phyloP scores from a whole-genome alignment of 164 flowering plant species.

The Piper longum region DNA sequence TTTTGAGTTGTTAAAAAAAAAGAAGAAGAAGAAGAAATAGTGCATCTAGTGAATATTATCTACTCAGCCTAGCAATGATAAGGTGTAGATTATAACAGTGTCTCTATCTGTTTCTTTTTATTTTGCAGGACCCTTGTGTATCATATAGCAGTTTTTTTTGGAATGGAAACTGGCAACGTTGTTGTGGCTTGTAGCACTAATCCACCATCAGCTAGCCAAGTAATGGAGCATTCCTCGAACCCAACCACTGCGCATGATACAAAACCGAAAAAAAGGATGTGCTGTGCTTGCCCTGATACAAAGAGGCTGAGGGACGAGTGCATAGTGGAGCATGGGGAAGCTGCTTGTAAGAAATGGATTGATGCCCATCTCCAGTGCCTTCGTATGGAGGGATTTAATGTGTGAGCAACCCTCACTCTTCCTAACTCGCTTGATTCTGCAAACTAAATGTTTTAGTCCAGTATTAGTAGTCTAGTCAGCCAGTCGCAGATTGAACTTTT shows the following conservation, averaged over 20 bases:
- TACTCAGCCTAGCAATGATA: too few species aligned
- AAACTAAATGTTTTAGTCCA: too few species aligned
- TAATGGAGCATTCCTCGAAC: neutral
- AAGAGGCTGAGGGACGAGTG: conserved; percentile 21
- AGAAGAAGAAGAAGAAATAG: too few species aligned
- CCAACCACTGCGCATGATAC: neutral
- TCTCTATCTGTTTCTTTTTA: too few species aligned
- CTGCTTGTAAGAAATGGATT: conserved; percentile 53
- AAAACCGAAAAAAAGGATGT: conserved; percentile 51
- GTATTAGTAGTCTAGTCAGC: neutral
- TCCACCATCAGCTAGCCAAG: neutral
- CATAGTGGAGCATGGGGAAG: conserved; percentile 40
- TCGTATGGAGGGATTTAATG: conserved; percentile 53
- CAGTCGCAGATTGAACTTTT: neutral
- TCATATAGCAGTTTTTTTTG: neutral
- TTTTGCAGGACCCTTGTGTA: neutral
- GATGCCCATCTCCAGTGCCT: conserved; percentile 52
- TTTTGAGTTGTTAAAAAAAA: too few species aligned
- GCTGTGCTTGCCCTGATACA: conserved; percentile 22
- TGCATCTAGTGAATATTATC: too few species aligned
- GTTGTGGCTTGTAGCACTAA: neutral
- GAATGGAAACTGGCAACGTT: neutral
- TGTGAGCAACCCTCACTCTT: conserved; percentile 1
- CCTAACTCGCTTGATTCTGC: neutral
- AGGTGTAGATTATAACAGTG: too few species aligned